phyloP scores from a whole-genome alignment of 1,284 basidiomycete genomes.

The Tetrapyrgos nigripes region DNA sequence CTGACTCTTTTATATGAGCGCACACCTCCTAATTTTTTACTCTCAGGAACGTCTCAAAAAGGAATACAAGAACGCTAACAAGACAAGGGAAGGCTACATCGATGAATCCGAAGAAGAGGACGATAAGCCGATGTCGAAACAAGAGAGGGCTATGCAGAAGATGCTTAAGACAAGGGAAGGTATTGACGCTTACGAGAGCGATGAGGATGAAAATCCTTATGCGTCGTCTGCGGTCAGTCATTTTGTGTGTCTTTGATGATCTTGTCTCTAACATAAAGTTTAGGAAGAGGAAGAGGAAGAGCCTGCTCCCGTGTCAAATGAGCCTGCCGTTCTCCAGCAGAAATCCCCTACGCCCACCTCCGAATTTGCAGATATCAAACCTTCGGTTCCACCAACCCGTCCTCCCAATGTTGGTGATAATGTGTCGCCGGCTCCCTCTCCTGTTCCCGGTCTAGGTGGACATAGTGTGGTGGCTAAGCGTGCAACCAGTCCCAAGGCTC shows the following conservation, averaged over 20 bases:
- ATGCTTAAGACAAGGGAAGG: constrained; percentile 77
- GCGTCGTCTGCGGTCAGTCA: constrained; percentile 60
- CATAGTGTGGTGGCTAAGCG: constrained; percentile 83
- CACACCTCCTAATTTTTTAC: not conserved
- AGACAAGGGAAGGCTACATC: constrained; percentile 68
- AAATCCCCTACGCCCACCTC: constrained; percentile 44
- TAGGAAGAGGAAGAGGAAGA: constrained; percentile 74
- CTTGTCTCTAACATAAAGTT: constrained; percentile 39
- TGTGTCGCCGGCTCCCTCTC: constrained; percentile 64
- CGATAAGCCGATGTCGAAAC: constrained; percentile 63
- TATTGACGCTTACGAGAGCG: constrained; percentile 79
- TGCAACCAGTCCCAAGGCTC: constrained; percentile 77
- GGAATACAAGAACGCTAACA: constrained; percentile 82
- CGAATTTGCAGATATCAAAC: constrained; percentile 37
- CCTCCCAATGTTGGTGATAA: constrained; percentile 28
- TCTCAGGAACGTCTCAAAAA: constrained; percentile 82
- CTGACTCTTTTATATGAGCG: not conserved
- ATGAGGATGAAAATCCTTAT: constrained; percentile 84
- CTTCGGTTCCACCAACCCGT: constrained; percentile 35
- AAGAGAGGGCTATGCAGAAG: constrained; percentile 81
- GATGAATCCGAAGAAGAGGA: constrained; percentile 79
- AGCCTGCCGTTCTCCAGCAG: constrained; percentile 65
- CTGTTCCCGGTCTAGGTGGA: constrained; percentile 61
- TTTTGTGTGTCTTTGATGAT: constrained; percentile 9
- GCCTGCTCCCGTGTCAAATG: constrained; percentile 47